A percentile compares a stretch with the other conserved stretches of the same genome.
phyloP scores from a whole-genome alignment of 495 filamentous ascomycete species.

The Haplographium delicatum region DNA sequence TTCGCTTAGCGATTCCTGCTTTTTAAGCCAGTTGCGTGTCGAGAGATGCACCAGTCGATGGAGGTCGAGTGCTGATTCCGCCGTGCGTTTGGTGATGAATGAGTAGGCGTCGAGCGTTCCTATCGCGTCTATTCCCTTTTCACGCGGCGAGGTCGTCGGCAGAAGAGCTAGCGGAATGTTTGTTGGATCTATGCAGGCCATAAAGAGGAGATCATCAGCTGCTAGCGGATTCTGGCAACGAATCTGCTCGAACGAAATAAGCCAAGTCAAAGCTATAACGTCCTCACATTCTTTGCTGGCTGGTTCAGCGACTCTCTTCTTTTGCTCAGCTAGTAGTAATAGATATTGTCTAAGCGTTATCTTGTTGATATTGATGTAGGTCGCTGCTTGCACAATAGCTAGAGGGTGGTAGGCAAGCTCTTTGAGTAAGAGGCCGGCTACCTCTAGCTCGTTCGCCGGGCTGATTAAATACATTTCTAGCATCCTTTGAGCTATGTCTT shows the following conservation, averaged over 20 bases:
- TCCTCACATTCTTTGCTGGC: slow-evolving; percentile 44
- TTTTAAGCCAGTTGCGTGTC: slow-evolving; percentile 33
- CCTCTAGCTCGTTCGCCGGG: slow-evolving; percentile 5
- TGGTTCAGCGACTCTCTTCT: slow-evolving; percentile 30
- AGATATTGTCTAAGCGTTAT: slow-evolving; percentile 39
- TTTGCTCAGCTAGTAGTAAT: slow-evolving; percentile 34
- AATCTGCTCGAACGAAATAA: slow-evolving; percentile 46
- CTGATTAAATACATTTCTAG: slow-evolving; percentile 22
- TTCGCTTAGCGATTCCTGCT: slow-evolving; percentile 3
- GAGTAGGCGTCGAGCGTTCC: slow-evolving; percentile 9
- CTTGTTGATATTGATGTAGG: slow-evolving; percentile 40
- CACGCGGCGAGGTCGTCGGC: slow-evolving; percentile 2
- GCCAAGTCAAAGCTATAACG: slow-evolving; percentile 48
- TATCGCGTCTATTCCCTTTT: slow-evolving; percentile 11
- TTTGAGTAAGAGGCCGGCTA: slow-evolving; percentile 28
- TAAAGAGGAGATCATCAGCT: slow-evolving; percentile 37
- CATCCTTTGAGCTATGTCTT: slow-evolving; percentile 22
- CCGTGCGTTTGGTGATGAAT: slow-evolving; percentile 13
- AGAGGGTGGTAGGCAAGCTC: slow-evolving; percentile 39
- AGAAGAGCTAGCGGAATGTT: slow-evolving; percentile 16
- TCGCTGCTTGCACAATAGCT: slow-evolving; percentile 42
- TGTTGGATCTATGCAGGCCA: slow-evolving; percentile 10
- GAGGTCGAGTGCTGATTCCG: slow-evolving; percentile 23
- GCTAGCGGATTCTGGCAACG: slow-evolving; percentile 30
- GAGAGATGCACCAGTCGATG: slow-evolving; percentile 44